Base-by-base conservation (phyloP, 257 asterid genomes). In the Scutellaria baicalensis region DNA sequence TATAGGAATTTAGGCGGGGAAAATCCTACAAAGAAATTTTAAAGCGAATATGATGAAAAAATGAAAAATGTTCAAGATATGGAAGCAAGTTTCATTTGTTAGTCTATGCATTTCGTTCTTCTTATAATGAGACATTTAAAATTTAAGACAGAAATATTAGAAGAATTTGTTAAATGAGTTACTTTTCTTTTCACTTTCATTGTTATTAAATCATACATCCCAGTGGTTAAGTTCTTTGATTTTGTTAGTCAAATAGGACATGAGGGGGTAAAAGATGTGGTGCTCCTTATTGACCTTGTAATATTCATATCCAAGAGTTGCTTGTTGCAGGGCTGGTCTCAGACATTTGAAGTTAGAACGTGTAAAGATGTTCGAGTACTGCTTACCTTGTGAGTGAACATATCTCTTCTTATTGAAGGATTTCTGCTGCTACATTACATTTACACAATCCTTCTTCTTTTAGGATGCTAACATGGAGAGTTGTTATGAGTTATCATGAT, bases 341-440 rank as follows among this genome's bases (percentile, higher is more conserved):
- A 88, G 81, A 70, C 96, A 88, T 64, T 59, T 92, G 90, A 92
- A 86, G 83, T 44, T 84, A 67, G 98, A 89, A 11, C 94, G 95
- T 31, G 84, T 89, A 69, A 92, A 84, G 88, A 88, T 88, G 80
- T 92, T 92, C 27, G 94, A 89, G 79, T 92, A 92, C 73, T 92
- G 98, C 88, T 82, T 92, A 71, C 98, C 98, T 9, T 92, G 98
- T 92, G 80, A 83, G 96, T 84, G 58, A 57, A 45, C 49, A 31
- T 72, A 31, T 64, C 64, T 45, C 42, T 68, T 71, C 31, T 31
- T 66, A 17, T 55, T 43, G 35, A 54, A 33, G 49, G 38, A 6
- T 20, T 62, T 67, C 54, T 73, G 17, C 71, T 13, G 27, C 27
- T 70, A 11, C 48, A 44, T 69, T 70, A n/a, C 42, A 36, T 64